Evolutionary conservation across 345 rosid genomes (phyloP), one percentile per base, ranked within the genome.

Genomic region (Adansonia digitata): DNA sequence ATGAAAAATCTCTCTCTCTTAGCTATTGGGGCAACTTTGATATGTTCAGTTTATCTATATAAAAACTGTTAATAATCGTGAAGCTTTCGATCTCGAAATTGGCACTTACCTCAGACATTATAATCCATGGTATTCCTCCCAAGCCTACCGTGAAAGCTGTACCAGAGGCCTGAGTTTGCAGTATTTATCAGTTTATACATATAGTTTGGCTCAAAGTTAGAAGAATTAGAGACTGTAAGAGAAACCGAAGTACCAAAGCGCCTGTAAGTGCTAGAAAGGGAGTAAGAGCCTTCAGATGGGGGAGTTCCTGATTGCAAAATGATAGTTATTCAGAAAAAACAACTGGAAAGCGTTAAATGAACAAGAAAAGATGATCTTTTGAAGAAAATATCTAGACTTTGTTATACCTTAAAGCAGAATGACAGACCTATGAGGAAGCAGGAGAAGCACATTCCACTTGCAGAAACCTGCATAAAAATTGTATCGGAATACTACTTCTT

Each of bases 371-470:
- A 12, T 31, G 3, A 57, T 57, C 63, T 26, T 7, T 26, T 57
- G 62, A 18, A 62, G 11, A 69, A 49, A 53, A 31, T 37, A 52
- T 20, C 4, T 64, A 4, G 51, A 57, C 17, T 59, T 26, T 40
- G 39, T 5, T 45, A 61, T 48, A 87, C 97, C 94, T 88, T 79
- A 7, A 87, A 55, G 43, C 77, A 65, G 77, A 89, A 91, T 67
- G 87, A 69, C 14, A 83, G 49, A 22, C 89, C 97, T 8, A 79
- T 34, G 27, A 86, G 75, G 56, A 78, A 63, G 45, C 67, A 65
- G 69, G 79, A 75, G 3, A 84, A 69, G 81, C 83, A 82, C 78
- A 79, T 26, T 79, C 89, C 91, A 49, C 74, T 20, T 12, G 85
- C 84, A 53, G 94, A 89, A 75, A 73, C 84, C 90, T 89, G 82